Evolutionary conservation across 768 basidiomycete genomes (phyloP).

Genomic region (Collybia nuda): DNA sequence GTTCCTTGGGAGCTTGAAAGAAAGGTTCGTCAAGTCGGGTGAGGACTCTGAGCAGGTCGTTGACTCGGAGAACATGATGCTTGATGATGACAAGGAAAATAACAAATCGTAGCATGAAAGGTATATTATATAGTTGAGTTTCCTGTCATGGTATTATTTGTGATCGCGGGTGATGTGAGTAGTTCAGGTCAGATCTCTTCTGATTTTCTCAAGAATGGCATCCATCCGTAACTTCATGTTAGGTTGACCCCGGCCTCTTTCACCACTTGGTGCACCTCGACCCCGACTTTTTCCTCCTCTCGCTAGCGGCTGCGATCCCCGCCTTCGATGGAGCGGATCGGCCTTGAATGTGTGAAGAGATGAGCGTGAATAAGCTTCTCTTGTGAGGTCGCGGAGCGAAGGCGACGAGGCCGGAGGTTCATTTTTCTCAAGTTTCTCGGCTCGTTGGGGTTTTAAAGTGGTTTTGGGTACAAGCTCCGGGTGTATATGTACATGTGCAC

Average conservation of each 20-base stretch:
- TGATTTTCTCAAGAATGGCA: constrained; percentile 83
- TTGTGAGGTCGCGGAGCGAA: constrained; percentile 60
- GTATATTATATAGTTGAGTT: constrained; percentile 9
- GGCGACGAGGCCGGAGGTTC: constrained; percentile 11
- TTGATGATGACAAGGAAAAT: constrained; percentile 61
- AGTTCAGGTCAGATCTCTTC: constrained; percentile 49
- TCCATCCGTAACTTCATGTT: constrained; percentile 88
- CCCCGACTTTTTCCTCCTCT: constrained; percentile 16
- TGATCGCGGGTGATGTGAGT: constrained; percentile 5
- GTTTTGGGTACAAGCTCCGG: constrained; percentile 18
- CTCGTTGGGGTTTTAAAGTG: constrained; percentile 11
- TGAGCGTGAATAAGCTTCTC: constrained; percentile 58
- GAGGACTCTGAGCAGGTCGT: no score
- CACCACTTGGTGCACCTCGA: constrained; percentile 22
- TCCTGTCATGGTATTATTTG: constrained; percentile 3
- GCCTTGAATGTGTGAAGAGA: constrained; percentile 60
- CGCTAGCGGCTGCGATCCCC: constrained; percentile 20
- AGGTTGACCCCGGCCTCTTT: constrained; percentile 45
- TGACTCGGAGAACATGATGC: constrained; percentile 38
- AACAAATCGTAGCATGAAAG: constrained; percentile 23
- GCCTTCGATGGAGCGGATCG: constrained; percentile 30
- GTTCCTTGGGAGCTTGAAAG: constrained; percentile 55
- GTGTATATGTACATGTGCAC: constrained; percentile 27
- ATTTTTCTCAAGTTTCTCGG: constrained; percentile 16
- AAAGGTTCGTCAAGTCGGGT: constrained; percentile 58